Evolutionary conservation across 2,329 filamentous ascomycete species (phyloP), one percentile per base, ranked within the genome.

Genomic region (Ascochyta viciae-villosae): DNA sequence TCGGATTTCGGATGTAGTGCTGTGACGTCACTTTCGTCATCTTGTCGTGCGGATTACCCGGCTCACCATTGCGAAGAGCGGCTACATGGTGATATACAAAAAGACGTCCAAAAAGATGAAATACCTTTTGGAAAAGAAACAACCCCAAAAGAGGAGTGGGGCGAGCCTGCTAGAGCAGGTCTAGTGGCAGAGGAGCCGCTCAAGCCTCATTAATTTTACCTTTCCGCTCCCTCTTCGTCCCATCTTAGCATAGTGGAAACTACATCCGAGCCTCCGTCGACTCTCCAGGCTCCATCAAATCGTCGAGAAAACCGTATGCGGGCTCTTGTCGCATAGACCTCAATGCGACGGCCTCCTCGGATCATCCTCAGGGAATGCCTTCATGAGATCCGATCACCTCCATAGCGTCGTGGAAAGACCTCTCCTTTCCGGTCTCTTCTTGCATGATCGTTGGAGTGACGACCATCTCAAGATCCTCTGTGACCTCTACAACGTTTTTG

Each of bases 11-110:
- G 37, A 33, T 16, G 27, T 26, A 22, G 38, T 29, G 38, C 31
- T 35, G 42, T 50, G 47, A 50, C 47, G 42, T 50, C 47, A 42
- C 27, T 26, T 35, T 24, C 37, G 29, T 41, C 46, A 41, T 49
- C 12, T 10, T 4, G 12, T 29, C 27, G 3, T 29, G 27, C 27
- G 12, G 15, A 35, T 35, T 35, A 35, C 33, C 33, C 33, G n/a
- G 4, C 27, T 29, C 9, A 29, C 27, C 27, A 10, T 10, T 10
- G 27, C 27, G 8, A 10, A 31, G 12, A 13, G 10, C 29, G 10
- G 29, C 29, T 31, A 13, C 13, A 31, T 13, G 10, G 13, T 13
- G 4, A 15, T 31, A 31, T 6, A 31, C 29, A 12, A 31, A 5
- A 31, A 31, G 3, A 12, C 1, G 29, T 13, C 12, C 29, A 31